Evolutionary conservation across 805 yeast genomes (phyloP).

Genomic region (Spathaspora hagerdaliae): DNA sequence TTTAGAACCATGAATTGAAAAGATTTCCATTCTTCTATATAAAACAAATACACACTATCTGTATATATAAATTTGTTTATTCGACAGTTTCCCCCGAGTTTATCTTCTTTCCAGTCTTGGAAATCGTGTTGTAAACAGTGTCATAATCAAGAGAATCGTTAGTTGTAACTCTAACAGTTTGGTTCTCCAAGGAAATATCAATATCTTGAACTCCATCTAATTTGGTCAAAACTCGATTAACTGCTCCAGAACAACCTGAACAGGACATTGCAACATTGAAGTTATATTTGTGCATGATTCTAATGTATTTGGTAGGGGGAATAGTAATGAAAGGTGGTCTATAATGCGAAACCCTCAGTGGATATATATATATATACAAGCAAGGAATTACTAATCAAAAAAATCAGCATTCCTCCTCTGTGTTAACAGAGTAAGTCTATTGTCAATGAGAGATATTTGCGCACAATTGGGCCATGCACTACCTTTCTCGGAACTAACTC

Average conservation of each 20-base stretch:
- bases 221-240: slow-evolving; percentile 66
- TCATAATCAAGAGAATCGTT: slow-evolving; percentile 56
- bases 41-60: background rate
- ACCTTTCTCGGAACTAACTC: too few species aligned
- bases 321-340: too few species aligned
- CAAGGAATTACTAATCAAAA: too few species aligned
- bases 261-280: slow-evolving; percentile 85
- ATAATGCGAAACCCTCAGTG: too few species aligned
- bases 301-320: background rate
- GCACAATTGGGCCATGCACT: too few species aligned
- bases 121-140: slow-evolving; percentile 71
- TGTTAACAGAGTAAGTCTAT: too few species aligned
- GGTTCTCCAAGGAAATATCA: slow-evolving; percentile 74
- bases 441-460: too few species aligned
- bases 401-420: too few species aligned
- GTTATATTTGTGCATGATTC: slow-evolving; percentile 53
- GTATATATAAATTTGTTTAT: slow-evolving; percentile 13
- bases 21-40: background rate
- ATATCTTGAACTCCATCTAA: slow-evolving; percentile 71
- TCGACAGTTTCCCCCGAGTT: slow-evolving; percentile 56
- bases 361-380: too few species aligned
- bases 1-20: slow-evolving; percentile 25
- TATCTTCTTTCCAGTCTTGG: slow-evolving; percentile 89
- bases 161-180: slow-evolving; percentile 76
- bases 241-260: slow-evolving; percentile 84